Percentiles rank a stretch among this genome's conserved stretches.
These are phyloP conservation scores for Penicillium olsonii DNA, from an alignment of 2,329 filamentous ascomycete species.

Conservation along the genomic window DNA sequence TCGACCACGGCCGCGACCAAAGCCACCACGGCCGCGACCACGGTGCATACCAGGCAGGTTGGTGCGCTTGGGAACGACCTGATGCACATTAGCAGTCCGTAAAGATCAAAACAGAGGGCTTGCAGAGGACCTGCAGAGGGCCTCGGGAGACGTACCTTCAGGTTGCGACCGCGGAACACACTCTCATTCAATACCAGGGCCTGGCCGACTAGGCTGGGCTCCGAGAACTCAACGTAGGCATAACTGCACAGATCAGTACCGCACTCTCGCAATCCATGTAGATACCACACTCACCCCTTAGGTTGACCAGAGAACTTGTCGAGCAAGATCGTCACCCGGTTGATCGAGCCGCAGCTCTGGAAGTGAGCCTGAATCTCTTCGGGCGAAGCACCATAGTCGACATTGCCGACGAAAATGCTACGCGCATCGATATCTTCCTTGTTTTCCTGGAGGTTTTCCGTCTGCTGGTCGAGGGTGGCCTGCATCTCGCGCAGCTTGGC, in stretches of 20 bases:
- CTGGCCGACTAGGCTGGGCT: conserved; percentile 88
- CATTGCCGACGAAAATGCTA: conserved; percentile 97
- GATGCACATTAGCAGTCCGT: neutral
- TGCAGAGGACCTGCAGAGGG: too few relatives aligned
- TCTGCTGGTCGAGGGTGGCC: conserved; percentile 79
- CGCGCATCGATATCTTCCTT: conserved; percentile 94
- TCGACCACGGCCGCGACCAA: conserved; percentile 54
- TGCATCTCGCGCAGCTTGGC: conserved; percentile 87
- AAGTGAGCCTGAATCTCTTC: conserved; percentile 99
- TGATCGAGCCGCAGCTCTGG: conserved; percentile 95
- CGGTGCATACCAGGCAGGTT: conserved; percentile 94
- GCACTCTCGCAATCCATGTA: too few relatives aligned
- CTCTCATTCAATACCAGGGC: conserved; percentile 96
- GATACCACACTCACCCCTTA: conserved; percentile 71
- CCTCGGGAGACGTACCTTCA: conserved; percentile 69
- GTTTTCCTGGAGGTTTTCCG: conserved; percentile 80
- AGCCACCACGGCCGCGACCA: conserved; percentile 59
- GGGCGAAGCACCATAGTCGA: conserved; percentile 94
- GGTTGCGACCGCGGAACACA: conserved; percentile 87
- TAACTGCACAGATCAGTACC: conserved; percentile 62
- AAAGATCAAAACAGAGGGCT: too few relatives aligned
- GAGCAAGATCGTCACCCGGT: conserved; percentile 92
- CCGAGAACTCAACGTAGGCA: conserved; percentile 97
- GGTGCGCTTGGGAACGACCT: conserved; percentile 90
- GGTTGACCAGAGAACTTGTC: conserved; percentile 99